A percentile compares a stretch with the other conserved stretches of the same genome.
These are phyloP conservation scores for Prunus salicina DNA, from an alignment of 306 rosid genomes.

Conservation along the genomic window DNA sequence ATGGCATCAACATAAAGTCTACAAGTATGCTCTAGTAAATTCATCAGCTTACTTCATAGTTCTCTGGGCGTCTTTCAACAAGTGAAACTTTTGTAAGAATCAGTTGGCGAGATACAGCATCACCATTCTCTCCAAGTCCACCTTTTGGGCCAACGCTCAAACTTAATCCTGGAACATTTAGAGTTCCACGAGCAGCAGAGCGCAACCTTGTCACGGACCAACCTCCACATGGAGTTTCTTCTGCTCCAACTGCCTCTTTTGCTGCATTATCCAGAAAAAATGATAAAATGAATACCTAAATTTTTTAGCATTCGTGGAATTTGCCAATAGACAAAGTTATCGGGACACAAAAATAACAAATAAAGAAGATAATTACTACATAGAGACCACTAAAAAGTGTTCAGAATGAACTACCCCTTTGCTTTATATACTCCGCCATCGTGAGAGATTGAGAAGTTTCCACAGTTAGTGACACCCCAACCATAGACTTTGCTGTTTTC, in stretches of 20 bases:
- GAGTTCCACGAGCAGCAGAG: slow-evolving; percentile 94
- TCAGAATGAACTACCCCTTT: slow-evolving; percentile 60
- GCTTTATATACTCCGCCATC: slow-evolving; percentile 70
- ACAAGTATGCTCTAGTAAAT: slow-evolving; percentile 20
- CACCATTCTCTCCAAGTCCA: slow-evolving; percentile 99
- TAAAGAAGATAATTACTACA: slow-evolving; percentile 5
- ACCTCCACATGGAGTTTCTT: slow-evolving; percentile 90
- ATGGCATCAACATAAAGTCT: slow-evolving; percentile 7
- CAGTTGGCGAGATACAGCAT: slow-evolving; percentile 93
- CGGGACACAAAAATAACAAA: background rate
- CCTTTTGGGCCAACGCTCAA: slow-evolving; percentile 97
- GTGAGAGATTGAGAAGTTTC: slow-evolving; percentile 78
- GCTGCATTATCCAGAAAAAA: slow-evolving; percentile 50
- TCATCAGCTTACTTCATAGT: slow-evolving; percentile 92
- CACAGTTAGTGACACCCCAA: slow-evolving; percentile 77
- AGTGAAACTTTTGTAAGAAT: slow-evolving; percentile 92
- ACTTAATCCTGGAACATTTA: slow-evolving; percentile 88
- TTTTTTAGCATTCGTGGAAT: too few species aligned
- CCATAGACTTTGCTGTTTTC: slow-evolving; percentile 87
- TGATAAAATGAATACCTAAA: slow-evolving; percentile 9
- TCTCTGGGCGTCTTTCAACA: slow-evolving; percentile 98
- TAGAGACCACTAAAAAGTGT: slow-evolving; percentile 8
- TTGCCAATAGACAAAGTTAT: background rate
- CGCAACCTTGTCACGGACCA: slow-evolving; percentile 98
- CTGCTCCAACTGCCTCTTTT: slow-evolving; percentile 98